phyloP scores from a whole-genome alignment of 1,139 yeast species.

The Suzukiozyma palmioleophila region DNA sequence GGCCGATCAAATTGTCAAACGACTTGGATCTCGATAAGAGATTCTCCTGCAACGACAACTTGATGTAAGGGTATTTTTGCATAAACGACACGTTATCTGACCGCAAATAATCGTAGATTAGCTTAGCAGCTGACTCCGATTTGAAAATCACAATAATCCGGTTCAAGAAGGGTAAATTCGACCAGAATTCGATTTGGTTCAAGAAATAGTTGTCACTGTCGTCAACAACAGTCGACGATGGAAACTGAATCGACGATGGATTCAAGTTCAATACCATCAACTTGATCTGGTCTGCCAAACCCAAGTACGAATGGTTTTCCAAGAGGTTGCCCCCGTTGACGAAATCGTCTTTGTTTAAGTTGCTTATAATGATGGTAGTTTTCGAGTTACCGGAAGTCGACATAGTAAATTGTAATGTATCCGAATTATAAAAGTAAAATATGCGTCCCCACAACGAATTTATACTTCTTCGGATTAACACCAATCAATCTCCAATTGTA shows the following conservation, averaged over 20 bases:
- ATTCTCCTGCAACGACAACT: conserved; percentile 40
- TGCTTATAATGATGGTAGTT: conserved; percentile 37
- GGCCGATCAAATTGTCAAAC: conserved; percentile 22
- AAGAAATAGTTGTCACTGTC: conserved; percentile 21
- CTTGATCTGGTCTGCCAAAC: conserved; percentile 36
- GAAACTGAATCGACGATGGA: conserved; percentile 6
- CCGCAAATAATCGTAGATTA: conserved; percentile 20
- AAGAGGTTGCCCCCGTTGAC: conserved; percentile 11
- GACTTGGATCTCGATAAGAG: conserved; percentile 38
- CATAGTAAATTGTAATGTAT: too few species aligned
- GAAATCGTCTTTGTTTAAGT: conserved; percentile 31
- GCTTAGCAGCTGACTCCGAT: conserved; percentile 26
- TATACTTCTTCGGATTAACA: too few species aligned
- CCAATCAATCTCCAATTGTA: too few species aligned
- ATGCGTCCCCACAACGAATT: too few species aligned
- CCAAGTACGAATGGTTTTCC: conserved; percentile 11
- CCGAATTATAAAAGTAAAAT: too few species aligned
- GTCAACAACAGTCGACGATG: neutral
- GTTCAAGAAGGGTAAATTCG: conserved; percentile 38
- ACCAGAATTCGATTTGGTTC: conserved; percentile 39
- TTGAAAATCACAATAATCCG: conserved; percentile 39
- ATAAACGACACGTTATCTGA: conserved; percentile 7
- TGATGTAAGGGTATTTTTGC: conserved; percentile 15
- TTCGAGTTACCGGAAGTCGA: conserved; percentile 9
- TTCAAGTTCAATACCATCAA: conserved; percentile 26